Evolutionary conservation across 306 rosid genomes (phyloP).

Genomic region (Hippophae gyantsensis): DNA sequence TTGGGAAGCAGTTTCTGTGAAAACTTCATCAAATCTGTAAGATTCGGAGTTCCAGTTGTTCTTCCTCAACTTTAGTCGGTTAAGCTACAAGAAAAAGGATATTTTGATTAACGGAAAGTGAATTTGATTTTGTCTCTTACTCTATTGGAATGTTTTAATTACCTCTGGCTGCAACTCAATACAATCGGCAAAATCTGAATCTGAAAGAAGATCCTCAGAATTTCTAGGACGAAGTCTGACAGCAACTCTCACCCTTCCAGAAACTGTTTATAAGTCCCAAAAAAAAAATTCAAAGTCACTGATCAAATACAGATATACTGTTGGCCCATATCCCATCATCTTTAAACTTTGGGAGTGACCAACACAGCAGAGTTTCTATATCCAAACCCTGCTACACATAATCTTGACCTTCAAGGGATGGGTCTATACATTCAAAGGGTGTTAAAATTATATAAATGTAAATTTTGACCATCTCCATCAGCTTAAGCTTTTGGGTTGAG

Average conservation of each 20-base stretch:
- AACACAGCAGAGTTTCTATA: too few relatives aligned
- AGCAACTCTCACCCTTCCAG: slow-evolving; percentile 60
- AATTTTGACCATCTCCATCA: too few relatives aligned
- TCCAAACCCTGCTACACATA: too few relatives aligned
- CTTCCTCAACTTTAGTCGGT: slow-evolving; percentile 52
- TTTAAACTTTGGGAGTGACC: too few relatives aligned
- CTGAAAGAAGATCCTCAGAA: slow-evolving; percentile 37
- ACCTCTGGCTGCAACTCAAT: slow-evolving; percentile 69
- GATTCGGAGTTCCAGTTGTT: slow-evolving; percentile 68
- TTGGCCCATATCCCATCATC: too few relatives aligned
- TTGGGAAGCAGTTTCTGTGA: slow-evolving; percentile 55
- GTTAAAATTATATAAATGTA: too few relatives aligned
- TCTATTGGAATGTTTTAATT: not conserved
- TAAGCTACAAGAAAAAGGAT: slow-evolving; percentile 27
- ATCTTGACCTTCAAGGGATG: too few relatives aligned
- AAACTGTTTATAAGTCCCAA: slow-evolving; percentile 19
- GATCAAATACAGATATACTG: too few relatives aligned
- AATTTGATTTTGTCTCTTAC: not conserved
- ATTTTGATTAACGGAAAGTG: slow-evolving; percentile 4
- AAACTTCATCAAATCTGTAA: slow-evolving; percentile 54
- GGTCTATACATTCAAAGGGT: too few relatives aligned
- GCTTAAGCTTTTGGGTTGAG: too few relatives aligned
- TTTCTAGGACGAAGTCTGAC: slow-evolving; percentile 52
- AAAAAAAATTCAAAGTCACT: not conserved
- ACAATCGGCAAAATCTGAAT: slow-evolving; percentile 47